phyloP scores from a whole-genome alignment of 1,284 basidiomycete species.

The Ganoderma multipileum region DNA sequence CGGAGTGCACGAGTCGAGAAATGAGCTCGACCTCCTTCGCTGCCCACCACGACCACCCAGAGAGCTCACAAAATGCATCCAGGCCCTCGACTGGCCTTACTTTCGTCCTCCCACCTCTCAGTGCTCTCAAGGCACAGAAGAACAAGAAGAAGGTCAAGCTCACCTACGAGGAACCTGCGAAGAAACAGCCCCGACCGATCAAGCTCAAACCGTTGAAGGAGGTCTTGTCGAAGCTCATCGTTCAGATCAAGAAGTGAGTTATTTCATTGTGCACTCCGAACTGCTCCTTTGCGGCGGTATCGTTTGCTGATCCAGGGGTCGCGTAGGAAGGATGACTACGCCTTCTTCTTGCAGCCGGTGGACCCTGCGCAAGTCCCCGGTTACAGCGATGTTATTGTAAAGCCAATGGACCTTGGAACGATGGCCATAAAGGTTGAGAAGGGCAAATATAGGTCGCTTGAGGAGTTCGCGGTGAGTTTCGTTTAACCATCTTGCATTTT shows the following conservation, averaged over 20 bases:
- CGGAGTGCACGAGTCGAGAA: conserved; percentile 24
- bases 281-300: background rate
- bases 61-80: conserved; percentile 31
- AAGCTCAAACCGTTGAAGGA: conserved; percentile 83
- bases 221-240: conserved; percentile 65
- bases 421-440: conserved; percentile 71
- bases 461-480: conserved; percentile 73
- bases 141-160: conserved; percentile 40
- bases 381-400: conserved; percentile 71
- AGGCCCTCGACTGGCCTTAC: conserved; percentile 39
- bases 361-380: conserved; percentile 69
- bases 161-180: conserved; percentile 34
- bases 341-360: conserved; percentile 81
- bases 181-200: conserved; percentile 54
- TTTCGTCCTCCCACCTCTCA: conserved; percentile 45
- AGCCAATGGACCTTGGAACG: conserved; percentile 86
- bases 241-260: conserved; percentile 74
- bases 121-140: conserved; percentile 43
- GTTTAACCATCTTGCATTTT: background rate
- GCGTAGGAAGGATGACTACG: conserved; percentile 83
- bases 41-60: conserved; percentile 32
- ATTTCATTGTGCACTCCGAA: background rate
- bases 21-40: conserved; percentile 37
- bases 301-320: background rate
- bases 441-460: conserved; percentile 75